Evolutionary conservation across 2,329 filamentous ascomycete genomes (phyloP).

Genomic region (Colletotrichum incanum): DNA sequence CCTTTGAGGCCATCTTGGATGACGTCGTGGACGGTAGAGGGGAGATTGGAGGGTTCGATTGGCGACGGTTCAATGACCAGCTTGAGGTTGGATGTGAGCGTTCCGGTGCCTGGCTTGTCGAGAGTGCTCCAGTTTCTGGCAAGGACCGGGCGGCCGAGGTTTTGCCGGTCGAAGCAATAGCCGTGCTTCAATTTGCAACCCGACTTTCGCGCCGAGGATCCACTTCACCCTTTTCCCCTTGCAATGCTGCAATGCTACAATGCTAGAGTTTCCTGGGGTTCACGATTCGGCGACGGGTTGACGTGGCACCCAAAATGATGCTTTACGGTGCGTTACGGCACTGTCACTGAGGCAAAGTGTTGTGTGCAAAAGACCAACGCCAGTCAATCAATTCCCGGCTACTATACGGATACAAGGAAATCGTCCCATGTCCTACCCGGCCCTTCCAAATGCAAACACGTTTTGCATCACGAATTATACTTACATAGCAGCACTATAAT

Average conservation of each 20-base stretch:
- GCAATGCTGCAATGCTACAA: conserved; percentile 14
- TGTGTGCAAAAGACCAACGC: conserved; percentile 29
- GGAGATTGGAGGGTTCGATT: conserved; percentile 33
- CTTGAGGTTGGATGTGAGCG: conserved; percentile 41
- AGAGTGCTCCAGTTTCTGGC: conserved; percentile 42
- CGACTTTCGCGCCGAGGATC: conserved; percentile 16
- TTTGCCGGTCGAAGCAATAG: conserved; percentile 42
- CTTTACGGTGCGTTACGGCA: conserved; percentile 1
- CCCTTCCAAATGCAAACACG: conserved; percentile 10
- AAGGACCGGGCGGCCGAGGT: conserved; percentile 24
- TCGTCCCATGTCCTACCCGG: conserved; percentile 14
- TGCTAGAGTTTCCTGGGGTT: conserved; percentile 23
- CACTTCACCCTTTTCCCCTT: conserved; percentile 33
- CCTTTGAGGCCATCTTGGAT: conserved; percentile 74
- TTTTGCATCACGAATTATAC: conserved; percentile 14
- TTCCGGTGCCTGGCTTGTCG: conserved; percentile 23
- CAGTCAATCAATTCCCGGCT: conserved; percentile 35
- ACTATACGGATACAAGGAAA: conserved; percentile 32
- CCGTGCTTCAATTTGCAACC: conserved; percentile 43
- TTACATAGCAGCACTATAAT: conserved; percentile 30
- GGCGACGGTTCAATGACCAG: conserved; percentile 31
- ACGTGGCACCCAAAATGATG: background rate
- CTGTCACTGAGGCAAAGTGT: background rate
- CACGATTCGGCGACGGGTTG: background rate
- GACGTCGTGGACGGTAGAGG: conserved; percentile 45